These are phyloP conservation scores for Daldinia caldariorum DNA, from an alignment of 495 filamentous ascomycete genomes.

Conservation along the genomic window DNA sequence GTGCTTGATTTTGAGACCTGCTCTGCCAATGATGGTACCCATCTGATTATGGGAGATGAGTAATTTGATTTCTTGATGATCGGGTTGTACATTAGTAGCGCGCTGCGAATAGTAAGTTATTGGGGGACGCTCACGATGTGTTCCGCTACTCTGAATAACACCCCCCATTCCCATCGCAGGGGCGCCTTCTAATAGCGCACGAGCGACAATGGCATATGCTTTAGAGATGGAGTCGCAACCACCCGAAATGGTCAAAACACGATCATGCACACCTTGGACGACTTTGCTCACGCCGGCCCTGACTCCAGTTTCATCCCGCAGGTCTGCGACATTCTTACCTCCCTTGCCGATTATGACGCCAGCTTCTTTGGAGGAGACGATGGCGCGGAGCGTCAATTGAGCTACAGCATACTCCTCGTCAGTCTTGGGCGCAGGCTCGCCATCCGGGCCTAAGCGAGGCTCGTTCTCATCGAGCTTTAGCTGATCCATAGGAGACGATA, in stretches of 20 bases:
- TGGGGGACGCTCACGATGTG: conserved; percentile 79
- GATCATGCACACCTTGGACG: conserved; percentile 94
- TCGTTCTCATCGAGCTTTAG: conserved; percentile 63
- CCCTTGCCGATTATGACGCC: conserved; percentile 98
- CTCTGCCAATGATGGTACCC: conserved; percentile 97
- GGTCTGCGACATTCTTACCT: conserved; percentile 96
- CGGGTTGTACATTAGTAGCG: conserved; percentile 34
- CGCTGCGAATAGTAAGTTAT: conserved; percentile 2
- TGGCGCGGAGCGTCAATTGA: conserved; percentile 91
- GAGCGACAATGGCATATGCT: conserved; percentile 92
- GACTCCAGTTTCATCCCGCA: conserved; percentile 96
- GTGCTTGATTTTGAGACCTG: conserved; percentile 98
- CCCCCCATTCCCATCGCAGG: conserved; percentile 96
- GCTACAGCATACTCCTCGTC: conserved; percentile 95
- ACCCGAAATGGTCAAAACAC: conserved; percentile 94
- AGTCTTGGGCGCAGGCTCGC: conserved; percentile 79
- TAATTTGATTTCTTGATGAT: conserved; percentile 81
- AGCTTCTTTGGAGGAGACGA: conserved; percentile 97
- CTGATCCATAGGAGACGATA: conserved; percentile 51
- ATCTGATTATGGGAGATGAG: conserved; percentile 99
- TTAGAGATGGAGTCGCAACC: conserved; percentile 83
- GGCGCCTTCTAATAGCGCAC: conserved; percentile 89
- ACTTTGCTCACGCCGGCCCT: conserved; percentile 99
- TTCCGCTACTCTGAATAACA: conserved; percentile 81
- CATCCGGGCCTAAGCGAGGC: conserved; percentile 69